Evolutionary conservation across 306 rosid genomes (phyloP).

Genomic region (Canavalia ensiformis): DNA sequence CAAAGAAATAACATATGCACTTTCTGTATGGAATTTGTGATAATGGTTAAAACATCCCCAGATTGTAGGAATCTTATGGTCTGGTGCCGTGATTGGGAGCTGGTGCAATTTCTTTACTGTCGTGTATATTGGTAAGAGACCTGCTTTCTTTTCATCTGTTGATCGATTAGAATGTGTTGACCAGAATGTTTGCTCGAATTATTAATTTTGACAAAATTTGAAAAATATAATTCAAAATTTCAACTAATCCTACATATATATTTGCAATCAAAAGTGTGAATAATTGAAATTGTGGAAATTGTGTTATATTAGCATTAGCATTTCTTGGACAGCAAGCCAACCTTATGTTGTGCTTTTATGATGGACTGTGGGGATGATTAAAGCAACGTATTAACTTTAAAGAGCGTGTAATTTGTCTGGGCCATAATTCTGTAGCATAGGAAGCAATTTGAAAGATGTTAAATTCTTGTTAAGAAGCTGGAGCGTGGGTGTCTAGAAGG

Average conservation of each 20-base stretch:
- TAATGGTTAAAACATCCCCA: conserved; percentile 51
- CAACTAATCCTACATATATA: conserved; percentile 2
- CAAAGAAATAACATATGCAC: not conserved
- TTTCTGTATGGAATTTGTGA: conserved; percentile 34
- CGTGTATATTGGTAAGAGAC: conserved; percentile 79
- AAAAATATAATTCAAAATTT: conserved; percentile 1
- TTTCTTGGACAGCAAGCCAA: conserved; percentile 18
- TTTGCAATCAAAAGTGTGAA: not conserved
- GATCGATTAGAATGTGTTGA: conserved; percentile 21
- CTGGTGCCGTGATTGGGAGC: conserved; percentile 85
- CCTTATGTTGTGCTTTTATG: not conserved
- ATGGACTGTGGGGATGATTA: not conserved
- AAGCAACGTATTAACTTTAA: not conserved
- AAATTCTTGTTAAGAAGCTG: conserved; percentile 2
- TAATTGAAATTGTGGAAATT: conserved; percentile 19
- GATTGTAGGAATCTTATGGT: conserved; percentile 74
- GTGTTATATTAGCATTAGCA: not conserved
- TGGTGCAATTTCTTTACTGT: conserved; percentile 95
- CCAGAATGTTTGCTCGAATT: not conserved
- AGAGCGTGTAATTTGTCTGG: not conserved
- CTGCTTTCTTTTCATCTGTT: conserved; percentile 34
- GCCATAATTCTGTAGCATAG: not conserved
- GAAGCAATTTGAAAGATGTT: not conserved
- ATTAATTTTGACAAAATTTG: not conserved
- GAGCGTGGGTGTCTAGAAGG: conserved; percentile 14